These are phyloP conservation scores for Botrytis fabae DNA, from an alignment of 2,329 filamentous ascomycete genomes.

Conservation along the genomic window DNA sequence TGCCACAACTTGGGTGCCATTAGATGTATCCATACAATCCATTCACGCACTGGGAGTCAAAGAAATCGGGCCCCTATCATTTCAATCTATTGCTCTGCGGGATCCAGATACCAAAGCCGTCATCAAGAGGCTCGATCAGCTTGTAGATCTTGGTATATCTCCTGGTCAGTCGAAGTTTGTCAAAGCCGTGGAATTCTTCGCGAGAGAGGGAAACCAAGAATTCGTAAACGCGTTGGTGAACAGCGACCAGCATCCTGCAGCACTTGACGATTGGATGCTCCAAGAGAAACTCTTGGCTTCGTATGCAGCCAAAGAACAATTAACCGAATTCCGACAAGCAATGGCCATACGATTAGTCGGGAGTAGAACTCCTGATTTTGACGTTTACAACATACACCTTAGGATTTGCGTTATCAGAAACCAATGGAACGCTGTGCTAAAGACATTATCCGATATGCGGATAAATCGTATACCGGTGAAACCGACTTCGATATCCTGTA, in stretches of 20 bases:
- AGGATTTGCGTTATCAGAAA: conserved; percentile 42
- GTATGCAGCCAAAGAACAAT: conserved; percentile 53
- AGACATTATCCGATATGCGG: conserved; percentile 50
- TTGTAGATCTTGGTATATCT: conserved; percentile 63
- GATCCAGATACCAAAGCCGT: conserved; percentile 58
- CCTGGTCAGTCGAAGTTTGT: conserved; percentile 65
- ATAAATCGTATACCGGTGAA: conserved; percentile 46
- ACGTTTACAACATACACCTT: conserved; percentile 50
- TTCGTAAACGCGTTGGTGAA: conserved; percentile 40
- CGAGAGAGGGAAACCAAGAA: conserved; percentile 51
- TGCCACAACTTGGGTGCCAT: conserved; percentile 70
- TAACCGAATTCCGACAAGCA: conserved; percentile 54
- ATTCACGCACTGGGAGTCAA: conserved; percentile 70
- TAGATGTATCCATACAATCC: conserved; percentile 70
- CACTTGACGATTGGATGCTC: conserved; percentile 54
- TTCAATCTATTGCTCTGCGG: conserved; percentile 75
- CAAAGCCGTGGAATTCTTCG: conserved; percentile 64
- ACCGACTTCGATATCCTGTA: conserved; percentile 45
- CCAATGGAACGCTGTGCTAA: conserved; percentile 38
- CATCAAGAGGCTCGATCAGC: conserved; percentile 56
- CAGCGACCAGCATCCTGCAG: conserved; percentile 66
- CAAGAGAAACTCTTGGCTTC: conserved; percentile 56
- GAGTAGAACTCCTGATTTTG: conserved; percentile 41
- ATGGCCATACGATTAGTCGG: conserved; percentile 53
- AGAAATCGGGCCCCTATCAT: conserved; percentile 70